A percentile compares a stretch with the other conserved stretches of the same genome.
These are phyloP conservation scores for Fagopyrum homotropicum DNA, from an alignment of 148 eudicot genomes.

Conservation along the genomic window DNA sequence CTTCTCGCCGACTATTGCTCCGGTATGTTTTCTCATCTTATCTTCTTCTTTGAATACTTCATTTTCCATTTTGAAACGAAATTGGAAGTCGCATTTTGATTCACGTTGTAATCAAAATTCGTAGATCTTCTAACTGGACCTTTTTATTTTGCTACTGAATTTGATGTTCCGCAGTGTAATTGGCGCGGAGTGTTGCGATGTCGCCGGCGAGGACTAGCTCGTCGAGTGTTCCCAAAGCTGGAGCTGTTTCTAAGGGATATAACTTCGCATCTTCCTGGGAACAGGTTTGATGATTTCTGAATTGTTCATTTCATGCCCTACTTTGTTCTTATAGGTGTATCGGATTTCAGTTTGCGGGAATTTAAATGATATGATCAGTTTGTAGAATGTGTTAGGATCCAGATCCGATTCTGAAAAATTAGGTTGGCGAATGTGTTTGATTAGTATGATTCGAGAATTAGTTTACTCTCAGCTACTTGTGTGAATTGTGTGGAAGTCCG, in stretches of 20 bases:
- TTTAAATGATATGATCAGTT: neutral
- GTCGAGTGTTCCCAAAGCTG: slow-evolving; percentile 46
- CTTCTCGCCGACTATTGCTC: neutral
- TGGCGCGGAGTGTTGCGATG: slow-evolving; percentile 14
- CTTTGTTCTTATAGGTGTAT: neutral
- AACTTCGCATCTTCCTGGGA: slow-evolving; percentile 93
- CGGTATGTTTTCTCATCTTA: slow-evolving; percentile 3
- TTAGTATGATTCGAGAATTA: neutral
- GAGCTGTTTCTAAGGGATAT: slow-evolving; percentile 79
- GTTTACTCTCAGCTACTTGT: neutral
- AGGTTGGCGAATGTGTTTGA: neutral
- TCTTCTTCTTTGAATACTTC: neutral
- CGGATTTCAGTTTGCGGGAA: neutral
- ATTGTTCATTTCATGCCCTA: neutral
- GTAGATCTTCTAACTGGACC: neutral
- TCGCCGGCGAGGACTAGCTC: slow-evolving; percentile 26
- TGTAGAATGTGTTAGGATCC: neutral
- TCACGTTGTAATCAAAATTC: neutral
- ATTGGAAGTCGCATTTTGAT: neutral
- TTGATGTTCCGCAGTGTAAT: slow-evolving; percentile 1
- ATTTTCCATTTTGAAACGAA: neutral
- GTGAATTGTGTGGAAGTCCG: neutral
- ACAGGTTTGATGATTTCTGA: slow-evolving; percentile 42
- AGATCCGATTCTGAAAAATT: slow-evolving; percentile 4
- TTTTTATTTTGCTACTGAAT: neutral